Evolutionary conservation across 108 stramenopile genomes (phyloP).

Genomic region (Pseudonitzschia multiseries): DNA sequence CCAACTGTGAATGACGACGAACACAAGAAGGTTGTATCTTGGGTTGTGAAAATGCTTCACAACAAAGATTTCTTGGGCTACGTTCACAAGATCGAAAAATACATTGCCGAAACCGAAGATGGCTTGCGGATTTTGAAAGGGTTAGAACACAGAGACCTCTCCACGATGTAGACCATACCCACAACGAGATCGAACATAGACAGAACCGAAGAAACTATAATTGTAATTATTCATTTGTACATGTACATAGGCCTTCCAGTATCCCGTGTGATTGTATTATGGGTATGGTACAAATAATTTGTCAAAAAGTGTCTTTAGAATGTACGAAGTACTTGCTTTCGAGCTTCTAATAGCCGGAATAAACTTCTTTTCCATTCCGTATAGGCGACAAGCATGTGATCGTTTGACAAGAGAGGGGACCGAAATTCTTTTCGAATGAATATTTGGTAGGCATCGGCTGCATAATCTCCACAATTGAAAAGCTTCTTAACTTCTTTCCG

Average conservation of each 20-base stretch:
- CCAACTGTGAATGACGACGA: constrained; percentile 1
- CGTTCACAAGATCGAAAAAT: constrained; percentile 38
- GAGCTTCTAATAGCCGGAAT: too few species aligned
- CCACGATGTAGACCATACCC: not conserved
- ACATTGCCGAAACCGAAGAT: constrained; percentile 28
- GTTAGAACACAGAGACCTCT: constrained; percentile 22
- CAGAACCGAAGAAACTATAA: not conserved
- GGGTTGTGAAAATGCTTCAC: constrained; percentile 39
- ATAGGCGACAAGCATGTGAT: constrained; percentile 23
- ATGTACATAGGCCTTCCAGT: too few species aligned
- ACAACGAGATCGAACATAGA: not conserved
- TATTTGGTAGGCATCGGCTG: constrained; percentile 53
- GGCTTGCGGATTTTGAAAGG: constrained; percentile 31
- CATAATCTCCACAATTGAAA: constrained; percentile 52
- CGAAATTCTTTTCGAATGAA: constrained; percentile 42
- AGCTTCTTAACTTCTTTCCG: constrained; percentile 44
- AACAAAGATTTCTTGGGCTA: constrained; percentile 39
- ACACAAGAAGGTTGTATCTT: constrained; percentile 15
- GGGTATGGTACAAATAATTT: too few species aligned
- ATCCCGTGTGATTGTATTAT: too few species aligned
- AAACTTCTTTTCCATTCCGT: constrained; percentile 29
- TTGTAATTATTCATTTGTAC: too few species aligned
- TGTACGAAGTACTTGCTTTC: too few species aligned
- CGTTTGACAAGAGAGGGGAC: constrained; percentile 14
- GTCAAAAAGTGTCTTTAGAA: too few species aligned